Base-by-base conservation (phyloP, 805 yeast genomes). In the Hanseniaspora thailandica region DNA sequence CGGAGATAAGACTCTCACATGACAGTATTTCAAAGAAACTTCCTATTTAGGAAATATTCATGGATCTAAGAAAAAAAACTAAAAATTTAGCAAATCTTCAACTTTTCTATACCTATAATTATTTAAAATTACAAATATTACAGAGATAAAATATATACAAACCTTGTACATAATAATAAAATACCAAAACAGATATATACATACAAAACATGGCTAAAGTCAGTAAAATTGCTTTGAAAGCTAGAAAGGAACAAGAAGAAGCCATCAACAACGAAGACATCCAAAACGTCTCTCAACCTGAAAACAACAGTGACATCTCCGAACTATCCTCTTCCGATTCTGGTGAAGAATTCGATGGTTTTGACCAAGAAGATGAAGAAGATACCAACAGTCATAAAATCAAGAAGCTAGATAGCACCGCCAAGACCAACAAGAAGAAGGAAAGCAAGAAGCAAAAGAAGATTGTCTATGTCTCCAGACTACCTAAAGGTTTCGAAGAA, bases 401-500 rank as follows among this genome's bases (percentile, higher is more conserved):
- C 25, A 66, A 63, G 55, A 64, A 65, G 52, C 56, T 67, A 43
- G 60, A 62, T 33, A 56, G 58, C 25, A 61, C 62, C 46, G 19
- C n/a, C 31, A 40, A 40, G 15, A 28, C 20, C 19, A 46, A 39
- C 17, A 41, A 34, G 19, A 55, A 54, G 17, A 55, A 58, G 12
- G 53, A 58, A 20, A 59, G 60, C 25, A 57, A 59, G 33, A 59
- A 62, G 38, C 61, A 62, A 26, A 59, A 60, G 30, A 88, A 90
- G 35, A 86, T 87, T 52, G 71, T 93, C 52, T 93, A 89, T 67
- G 77, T 93, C 34, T 96, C 97, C 52, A 80, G 97, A 64, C 75
- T 93, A 58, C 98, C 98, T 45, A 82, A 83, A 60, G 96, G 95
- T 40, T 87, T 93, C 71, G 82, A 87, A 61, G 97, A 93, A 69